These are phyloP conservation scores for Pichia thaimueangensis DNA, from an alignment of 805 yeast species.

Conservation along the genomic window DNA sequence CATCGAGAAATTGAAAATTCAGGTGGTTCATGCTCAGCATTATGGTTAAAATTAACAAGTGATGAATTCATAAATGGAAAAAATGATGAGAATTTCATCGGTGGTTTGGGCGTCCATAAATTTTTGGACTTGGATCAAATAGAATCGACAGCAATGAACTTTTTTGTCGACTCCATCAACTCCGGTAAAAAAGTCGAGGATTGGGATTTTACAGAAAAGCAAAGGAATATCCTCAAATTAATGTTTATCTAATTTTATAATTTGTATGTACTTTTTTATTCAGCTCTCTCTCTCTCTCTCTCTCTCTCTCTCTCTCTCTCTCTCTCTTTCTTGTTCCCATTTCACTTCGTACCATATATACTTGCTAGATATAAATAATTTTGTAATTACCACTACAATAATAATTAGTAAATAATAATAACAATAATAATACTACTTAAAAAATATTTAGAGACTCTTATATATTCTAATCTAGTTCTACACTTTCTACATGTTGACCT, in stretches of 20 bases:
- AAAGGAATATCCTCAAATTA: slow-evolving; percentile 11
- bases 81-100: slow-evolving; percentile 1
- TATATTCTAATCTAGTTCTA: too few relatives aligned
- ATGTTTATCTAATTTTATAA: slow-evolving; percentile 3
- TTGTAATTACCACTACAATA: too few relatives aligned
- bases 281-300: too few relatives aligned
- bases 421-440: too few relatives aligned
- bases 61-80: slow-evolving; percentile 18
- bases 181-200: slow-evolving; percentile 17
- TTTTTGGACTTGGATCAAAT: slow-evolving; percentile 27
- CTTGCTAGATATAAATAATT: too few relatives aligned
- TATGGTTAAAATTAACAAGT: slow-evolving; percentile 37
- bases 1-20: slow-evolving; percentile 52
- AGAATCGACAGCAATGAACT: slow-evolving; percentile 19
- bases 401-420: too few relatives aligned
- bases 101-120: slow-evolving; percentile 11
- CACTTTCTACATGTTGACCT: too few relatives aligned
- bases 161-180: slow-evolving; percentile 21
- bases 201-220: slow-evolving; percentile 24
- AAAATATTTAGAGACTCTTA: too few relatives aligned
- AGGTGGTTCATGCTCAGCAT: slow-evolving; percentile 42
- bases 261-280: too few relatives aligned
- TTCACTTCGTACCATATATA: too few relatives aligned
- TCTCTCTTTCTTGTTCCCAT: too few relatives aligned
- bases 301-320: too few relatives aligned